Evolutionary conservation across 2,329 filamentous ascomycete genomes (phyloP), one percentile per base, ranked within the genome.

Genomic region (Fusarium sacchari): DNA sequence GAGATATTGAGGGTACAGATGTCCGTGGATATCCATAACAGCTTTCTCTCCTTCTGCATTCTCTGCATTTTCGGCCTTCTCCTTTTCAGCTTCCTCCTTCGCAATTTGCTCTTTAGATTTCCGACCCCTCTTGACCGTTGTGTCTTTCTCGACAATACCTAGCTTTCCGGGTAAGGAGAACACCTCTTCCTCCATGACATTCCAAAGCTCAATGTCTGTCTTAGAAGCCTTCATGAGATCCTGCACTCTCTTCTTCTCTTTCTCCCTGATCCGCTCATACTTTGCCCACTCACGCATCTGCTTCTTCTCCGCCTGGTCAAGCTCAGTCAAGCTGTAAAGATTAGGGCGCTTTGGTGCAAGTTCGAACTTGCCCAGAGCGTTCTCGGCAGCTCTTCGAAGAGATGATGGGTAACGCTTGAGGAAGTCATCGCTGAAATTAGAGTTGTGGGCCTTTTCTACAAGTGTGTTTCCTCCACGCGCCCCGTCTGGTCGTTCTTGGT

Each of bases 141-240:
- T 39, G 2, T 37, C 39, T 15, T 42, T 58, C 32, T 83, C 79
- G 60, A 83, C 79, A 18, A 93, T 83, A 17, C 90, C 88, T 26
- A 94, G 81, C 66, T 83, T 86, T 7, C 81, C 78, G 1, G 92
- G 87, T 70, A 91, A 81, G 3, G 86, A 84, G 74, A 95, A 93
- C 18, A 95, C 90, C 57, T 94, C 88, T 9, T 83, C 79, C 69
- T 94, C 89, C 79, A 95, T 84, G 7, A 92, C 81, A 12, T 88
- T 80, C 92, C 93, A 95, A 15, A 94, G 83, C 57, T 89, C 88
- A 26, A 86, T 82, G 74, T 95, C 93, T 1, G 89, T 89, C 65
- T 83, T 74, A 24, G 90, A 90, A 5, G 76, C 79, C 17, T 83
- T 81, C 83, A 95, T 88, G 43, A 88, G 76, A 11, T 74, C 71